Conservation (phyloP, 2,329 filamentous ascomycete species). For the Colletotrichum navitas region DNA sequence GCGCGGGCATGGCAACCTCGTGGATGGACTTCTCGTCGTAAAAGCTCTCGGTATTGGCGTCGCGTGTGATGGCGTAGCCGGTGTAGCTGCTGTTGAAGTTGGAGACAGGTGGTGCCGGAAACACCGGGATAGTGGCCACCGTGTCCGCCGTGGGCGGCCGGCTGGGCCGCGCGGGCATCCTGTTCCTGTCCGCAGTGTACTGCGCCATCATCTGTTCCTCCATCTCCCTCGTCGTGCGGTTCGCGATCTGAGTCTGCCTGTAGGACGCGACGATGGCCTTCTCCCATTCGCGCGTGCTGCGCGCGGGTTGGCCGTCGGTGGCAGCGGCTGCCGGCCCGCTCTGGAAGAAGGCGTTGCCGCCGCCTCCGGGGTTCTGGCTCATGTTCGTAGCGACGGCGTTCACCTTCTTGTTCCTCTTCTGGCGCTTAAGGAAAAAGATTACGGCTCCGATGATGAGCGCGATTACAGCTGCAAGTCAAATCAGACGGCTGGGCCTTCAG, state of each 20-base stretch:
- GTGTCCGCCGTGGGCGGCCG: not conserved
- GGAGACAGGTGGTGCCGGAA: not conserved
- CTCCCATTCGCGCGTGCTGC: constrained; percentile 29
- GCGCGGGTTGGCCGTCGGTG: constrained; percentile 17
- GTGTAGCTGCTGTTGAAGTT: not conserved
- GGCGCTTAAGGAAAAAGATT: constrained; percentile 26
- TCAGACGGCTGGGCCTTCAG: not conserved
- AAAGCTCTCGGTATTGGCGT: constrained; percentile 22
- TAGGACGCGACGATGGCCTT: constrained; percentile 23
- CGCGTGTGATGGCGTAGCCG: not conserved
- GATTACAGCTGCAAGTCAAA: not conserved
- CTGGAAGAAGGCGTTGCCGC: constrained; percentile 5
- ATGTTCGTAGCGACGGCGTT: constrained; percentile 28
- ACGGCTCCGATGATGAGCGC: constrained; percentile 26
- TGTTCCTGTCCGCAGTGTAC: constrained; percentile 13
- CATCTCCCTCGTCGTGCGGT: constrained; percentile 34
- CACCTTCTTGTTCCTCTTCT: constrained; percentile 34
- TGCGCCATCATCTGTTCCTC: constrained; percentile 37
- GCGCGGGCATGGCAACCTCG: constrained; percentile 19
- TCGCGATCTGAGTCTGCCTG: constrained; percentile 31
- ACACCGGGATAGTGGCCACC: not conserved
- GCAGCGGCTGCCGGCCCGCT: not conserved
- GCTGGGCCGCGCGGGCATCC: not conserved
- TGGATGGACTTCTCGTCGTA: constrained; percentile 35
- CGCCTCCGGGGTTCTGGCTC: constrained; percentile 10